Evolutionary conservation across 441 rosid genomes (phyloP).

Genomic region (Euphorbia schlechtendalii): DNA sequence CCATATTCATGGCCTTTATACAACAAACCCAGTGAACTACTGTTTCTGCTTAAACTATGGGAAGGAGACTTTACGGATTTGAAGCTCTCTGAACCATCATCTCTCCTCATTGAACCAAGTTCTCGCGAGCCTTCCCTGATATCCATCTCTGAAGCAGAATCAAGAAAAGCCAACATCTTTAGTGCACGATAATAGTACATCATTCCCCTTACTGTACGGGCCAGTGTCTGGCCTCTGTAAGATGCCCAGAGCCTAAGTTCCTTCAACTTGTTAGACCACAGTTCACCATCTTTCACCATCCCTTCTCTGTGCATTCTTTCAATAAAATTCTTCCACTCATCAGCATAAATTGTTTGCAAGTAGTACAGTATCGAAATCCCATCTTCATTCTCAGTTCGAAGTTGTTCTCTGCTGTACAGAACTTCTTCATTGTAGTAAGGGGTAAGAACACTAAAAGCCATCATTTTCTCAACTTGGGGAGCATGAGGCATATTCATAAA

Average conservation of each 20-base stretch:
- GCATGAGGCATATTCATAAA: constrained; percentile 95
- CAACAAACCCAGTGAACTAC: constrained; percentile 44
- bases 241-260: constrained; percentile 96
- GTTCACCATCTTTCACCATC: constrained; percentile 50
- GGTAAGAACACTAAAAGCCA: constrained; percentile 83
- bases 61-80: constrained; percentile 37
- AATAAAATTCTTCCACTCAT: constrained; percentile 82
- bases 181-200: constrained; percentile 88
- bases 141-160: constrained; percentile 82
- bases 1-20: constrained; percentile 72
- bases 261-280: constrained; percentile 57
- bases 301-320: constrained; percentile 88
- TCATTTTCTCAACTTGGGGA: constrained; percentile 95
- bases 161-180: constrained; percentile 78
- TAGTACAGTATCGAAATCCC: constrained; percentile 82
- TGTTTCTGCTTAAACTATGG: constrained; percentile 38
- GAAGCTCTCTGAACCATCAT: constrained; percentile 34
- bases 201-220: constrained; percentile 91
- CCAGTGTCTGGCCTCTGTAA: constrained; percentile 82
- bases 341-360: constrained; percentile 76
- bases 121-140: constrained; percentile 50
- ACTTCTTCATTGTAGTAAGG: constrained; percentile 92
- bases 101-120: constrained; percentile 49
- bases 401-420: constrained; percentile 74
- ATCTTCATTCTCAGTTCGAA: constrained; percentile 75